Percentiles rank a stretch among this genome's conserved stretches.
Conservation (phyloP, 371 early-diverging fungal genomes). For the Umbelopsis sp. region DNA sequence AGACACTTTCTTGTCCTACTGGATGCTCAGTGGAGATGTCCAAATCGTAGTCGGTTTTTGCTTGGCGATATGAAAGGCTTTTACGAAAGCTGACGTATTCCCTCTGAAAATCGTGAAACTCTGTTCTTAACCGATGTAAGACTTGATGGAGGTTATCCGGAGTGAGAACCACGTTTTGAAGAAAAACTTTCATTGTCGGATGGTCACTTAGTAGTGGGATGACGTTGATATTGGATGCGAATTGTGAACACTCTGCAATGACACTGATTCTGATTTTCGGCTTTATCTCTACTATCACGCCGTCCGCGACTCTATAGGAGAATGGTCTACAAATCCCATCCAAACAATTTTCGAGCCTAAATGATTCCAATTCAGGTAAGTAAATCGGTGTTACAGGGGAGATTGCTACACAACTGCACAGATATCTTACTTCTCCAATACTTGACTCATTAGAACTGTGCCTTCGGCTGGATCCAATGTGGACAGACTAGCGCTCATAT, state of each 20-base stretch:
- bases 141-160: slow-evolving; percentile 49
- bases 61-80: slow-evolving; percentile 39
- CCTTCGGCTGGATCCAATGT: slow-evolving; percentile 61
- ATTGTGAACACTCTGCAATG: slow-evolving; percentile 74
- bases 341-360: slow-evolving; percentile 35
- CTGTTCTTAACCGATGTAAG: slow-evolving; percentile 53
- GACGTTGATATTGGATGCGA: slow-evolving; percentile 64
- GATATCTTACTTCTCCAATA: slow-evolving; percentile 51
- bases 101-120: slow-evolving; percentile 61
- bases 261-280: slow-evolving; percentile 73
- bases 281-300: slow-evolving; percentile 41
- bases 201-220: slow-evolving; percentile 60
- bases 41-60: slow-evolving; percentile 49
- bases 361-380: background rate
- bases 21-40: slow-evolving; percentile 57
- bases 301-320: slow-evolving; percentile 24
- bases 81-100: slow-evolving; percentile 62
- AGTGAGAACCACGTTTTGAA: slow-evolving; percentile 66
- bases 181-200: slow-evolving; percentile 67
- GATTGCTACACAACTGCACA: background rate
- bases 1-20: slow-evolving; percentile 19
- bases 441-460: slow-evolving; percentile 57
- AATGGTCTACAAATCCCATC: slow-evolving; percentile 40
- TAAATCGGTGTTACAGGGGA: background rate
- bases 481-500: slow-evolving; percentile 72